Percentiles rank a stretch among this genome's conserved stretches.
These are phyloP conservation scores for Populus hybrid DNA, from an alignment of 441 rosid species.

Conservation along the genomic window DNA sequence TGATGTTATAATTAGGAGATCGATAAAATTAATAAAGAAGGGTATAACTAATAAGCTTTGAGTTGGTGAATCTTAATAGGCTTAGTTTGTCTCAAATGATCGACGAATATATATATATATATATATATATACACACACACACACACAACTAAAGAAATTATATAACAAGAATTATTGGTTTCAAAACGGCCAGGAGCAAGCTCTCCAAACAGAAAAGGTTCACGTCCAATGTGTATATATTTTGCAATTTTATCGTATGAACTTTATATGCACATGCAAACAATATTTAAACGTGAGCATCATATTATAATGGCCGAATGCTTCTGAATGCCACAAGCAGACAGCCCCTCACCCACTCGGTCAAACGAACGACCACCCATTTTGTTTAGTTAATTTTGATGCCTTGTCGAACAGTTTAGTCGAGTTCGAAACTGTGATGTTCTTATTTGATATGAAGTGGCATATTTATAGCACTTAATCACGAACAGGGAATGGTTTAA, in stretches of 20 bases:
- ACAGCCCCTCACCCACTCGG: not conserved
- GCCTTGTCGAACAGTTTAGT: not conserved
- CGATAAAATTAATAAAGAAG: not conserved
- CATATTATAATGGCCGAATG: not conserved
- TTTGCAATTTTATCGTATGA: too few species aligned
- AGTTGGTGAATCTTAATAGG: not conserved
- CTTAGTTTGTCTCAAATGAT: not conserved
- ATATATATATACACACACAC: not conserved
- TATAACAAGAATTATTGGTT: not conserved
- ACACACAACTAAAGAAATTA: not conserved
- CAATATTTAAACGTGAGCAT: not conserved
- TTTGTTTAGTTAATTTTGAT: too few species aligned
- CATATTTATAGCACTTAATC: too few species aligned
- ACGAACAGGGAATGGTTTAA: too few species aligned
- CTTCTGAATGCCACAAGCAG: not conserved
- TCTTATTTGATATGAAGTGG: too few species aligned
- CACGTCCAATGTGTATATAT: not conserved
- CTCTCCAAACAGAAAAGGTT: constrained; percentile 6
- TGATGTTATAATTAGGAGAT: not conserved
- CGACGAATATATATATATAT: not conserved
- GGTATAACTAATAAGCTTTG: not conserved
- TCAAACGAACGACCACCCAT: not conserved
- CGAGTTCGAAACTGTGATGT: too few species aligned
- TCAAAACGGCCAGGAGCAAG: not conserved
- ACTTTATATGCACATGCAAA: not conserved